Base-by-base conservation (phyloP, 2,329 filamentous ascomycete species). In the Nothophaeocryptopus gaeumannii region DNA sequence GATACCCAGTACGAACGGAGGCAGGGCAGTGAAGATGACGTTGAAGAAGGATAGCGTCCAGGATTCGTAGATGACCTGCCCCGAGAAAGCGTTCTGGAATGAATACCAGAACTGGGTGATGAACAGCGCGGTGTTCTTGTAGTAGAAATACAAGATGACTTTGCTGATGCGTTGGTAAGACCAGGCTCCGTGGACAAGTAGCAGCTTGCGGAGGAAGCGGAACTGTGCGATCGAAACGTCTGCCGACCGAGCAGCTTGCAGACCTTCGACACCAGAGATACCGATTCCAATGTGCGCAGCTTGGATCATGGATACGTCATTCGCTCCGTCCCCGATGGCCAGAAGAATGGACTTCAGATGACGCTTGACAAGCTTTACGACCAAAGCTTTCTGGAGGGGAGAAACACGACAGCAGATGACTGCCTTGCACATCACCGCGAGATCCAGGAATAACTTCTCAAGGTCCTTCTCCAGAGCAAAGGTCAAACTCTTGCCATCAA, bases 11-110 rank as follows among this genome's bases (percentile, higher is more conserved):
- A 89, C 92, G 53, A 99, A 85, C 1, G 93, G 93, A 12, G 93
- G 93, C 13, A 96, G 77, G 14, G 95, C 87, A 0, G 93, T 99
- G 75, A 95, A 99, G 69, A 99, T 87, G 69, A 99, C 90, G 76
- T 99, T 99, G 79, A 96, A 99, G 74, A 97, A 95, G 7, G 92
- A 96, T n/a, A 99, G 77, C 0, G 91, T 96, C 95, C 95, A 99
- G 8, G 93, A 97, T 73, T 99, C 93, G 79, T 91, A 97, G 67
- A 99, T 97, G 67, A 97, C 89, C 68, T 96, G 86, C 44, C 93
- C 93, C 1, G 92, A 97, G 72, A 97, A 99, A 58, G 89, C 88
- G 70, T 99, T 99, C 80, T 96, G 90, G 76, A 99, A 99, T 0
- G 90, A 89, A 37, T 58, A 65, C 89, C 95, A 99, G 69, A 99